Percentiles rank a stretch among this genome's conserved stretches.
phyloP scores from a whole-genome alignment of 2,329 filamentous ascomycete species.

The Aspergillus puulaauensis region DNA sequence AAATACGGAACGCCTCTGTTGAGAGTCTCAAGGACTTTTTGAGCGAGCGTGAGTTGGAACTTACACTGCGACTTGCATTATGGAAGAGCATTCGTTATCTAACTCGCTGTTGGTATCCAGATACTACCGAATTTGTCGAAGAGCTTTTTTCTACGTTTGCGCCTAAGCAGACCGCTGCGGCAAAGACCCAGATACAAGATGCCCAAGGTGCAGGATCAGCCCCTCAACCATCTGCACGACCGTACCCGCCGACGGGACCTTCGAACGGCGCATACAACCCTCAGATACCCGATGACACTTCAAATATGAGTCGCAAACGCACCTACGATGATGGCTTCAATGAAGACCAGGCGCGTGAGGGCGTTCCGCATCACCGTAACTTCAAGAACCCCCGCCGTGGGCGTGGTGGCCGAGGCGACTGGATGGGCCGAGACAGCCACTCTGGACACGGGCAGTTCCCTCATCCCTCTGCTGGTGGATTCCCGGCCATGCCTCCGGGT shows the following conservation, averaged over 20 bases:
- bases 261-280: conserved; percentile 20
- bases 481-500: conserved; percentile 42
- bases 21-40: conserved; percentile 61
- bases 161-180: conserved; percentile 39
- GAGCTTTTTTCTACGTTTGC: conserved; percentile 55
- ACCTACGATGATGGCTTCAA: conserved; percentile 52
- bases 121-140: conserved; percentile 55
- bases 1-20: conserved; percentile 53
- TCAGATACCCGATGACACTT: conserved; percentile 24
- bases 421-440: conserved; percentile 32
- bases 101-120: conserved; percentile 29
- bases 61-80: not conserved
- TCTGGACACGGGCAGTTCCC: conserved; percentile 27
- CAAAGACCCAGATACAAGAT: conserved; percentile 23
- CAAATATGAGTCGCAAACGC: conserved; percentile 50
- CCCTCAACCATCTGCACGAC: conserved; percentile 20
- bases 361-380: conserved; percentile 45
- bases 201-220: conserved; percentile 20
- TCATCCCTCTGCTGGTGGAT: conserved; percentile 28
- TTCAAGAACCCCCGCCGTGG: conserved; percentile 47
- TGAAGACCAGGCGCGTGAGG: conserved; percentile 43
- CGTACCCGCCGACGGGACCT: conserved; percentile 24
- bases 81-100: conserved; percentile 5
- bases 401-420: conserved; percentile 46
- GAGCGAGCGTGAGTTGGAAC: conserved; percentile 46